Evolutionary conservation across 768 basidiomycete genomes (phyloP).

Genomic region (Tubosaeta sp.): DNA sequence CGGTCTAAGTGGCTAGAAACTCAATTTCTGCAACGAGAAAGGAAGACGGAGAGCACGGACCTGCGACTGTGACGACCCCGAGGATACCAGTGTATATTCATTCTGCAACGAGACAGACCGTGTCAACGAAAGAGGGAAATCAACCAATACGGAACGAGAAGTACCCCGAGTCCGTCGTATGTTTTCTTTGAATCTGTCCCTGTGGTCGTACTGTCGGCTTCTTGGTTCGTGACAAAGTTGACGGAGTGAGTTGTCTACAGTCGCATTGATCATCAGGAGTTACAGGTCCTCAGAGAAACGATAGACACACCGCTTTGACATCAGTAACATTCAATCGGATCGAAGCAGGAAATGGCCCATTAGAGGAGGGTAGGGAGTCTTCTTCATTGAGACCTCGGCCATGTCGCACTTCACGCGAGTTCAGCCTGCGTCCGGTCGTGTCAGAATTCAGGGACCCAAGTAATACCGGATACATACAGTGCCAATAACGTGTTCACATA

Average conservation of each 20-base stretch:
- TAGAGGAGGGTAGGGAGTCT: slow-evolving; percentile 3
- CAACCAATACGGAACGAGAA: not conserved
- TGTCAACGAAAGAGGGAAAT: not conserved
- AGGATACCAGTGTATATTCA: slow-evolving; percentile 13
- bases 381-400: slow-evolving; percentile 27
- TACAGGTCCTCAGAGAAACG: not conserved
- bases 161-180: slow-evolving; percentile 15
- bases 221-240: slow-evolving; percentile 8
- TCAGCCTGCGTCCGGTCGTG: slow-evolving; percentile 18
- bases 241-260: slow-evolving; percentile 16
- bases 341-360: not conserved
- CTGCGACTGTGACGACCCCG: slow-evolving; percentile 19
- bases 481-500: slow-evolving; percentile 26
- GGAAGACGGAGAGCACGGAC: slow-evolving; percentile 1
- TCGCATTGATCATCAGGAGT: not conserved
- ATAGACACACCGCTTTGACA: slow-evolving; percentile 16
- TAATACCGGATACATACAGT: slow-evolving; percentile 12
- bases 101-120: slow-evolving; percentile 1
- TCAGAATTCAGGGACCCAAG: not conserved
- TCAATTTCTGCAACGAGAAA: not conserved
- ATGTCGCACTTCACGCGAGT: slow-evolving; percentile 12
- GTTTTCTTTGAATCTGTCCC: slow-evolving; percentile 17
- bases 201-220: slow-evolving; percentile 1
- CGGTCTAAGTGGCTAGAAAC: not conserved
- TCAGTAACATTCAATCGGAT: slow-evolving; percentile 12